These are phyloP conservation scores for Lodderomyces pseudojiufengensis DNA, from an alignment of 1,139 yeast species.

Conservation along the genomic window DNA sequence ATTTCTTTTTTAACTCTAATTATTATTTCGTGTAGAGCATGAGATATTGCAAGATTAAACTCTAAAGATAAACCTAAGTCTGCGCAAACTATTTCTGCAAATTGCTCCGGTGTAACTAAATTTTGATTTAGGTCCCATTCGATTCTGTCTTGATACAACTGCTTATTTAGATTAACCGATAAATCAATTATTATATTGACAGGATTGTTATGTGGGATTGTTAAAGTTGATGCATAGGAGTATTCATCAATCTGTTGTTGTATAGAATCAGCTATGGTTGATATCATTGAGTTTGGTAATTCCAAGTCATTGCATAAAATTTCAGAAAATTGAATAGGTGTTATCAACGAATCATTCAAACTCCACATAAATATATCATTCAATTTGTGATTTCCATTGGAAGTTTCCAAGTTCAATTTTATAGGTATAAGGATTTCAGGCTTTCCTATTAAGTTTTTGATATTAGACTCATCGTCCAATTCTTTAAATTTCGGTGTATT, in stretches of 20 bases:
- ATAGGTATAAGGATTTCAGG: conserved; percentile 68
- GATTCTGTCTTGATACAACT: conserved; percentile 84
- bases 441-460: conserved; percentile 26
- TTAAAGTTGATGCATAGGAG: conserved; percentile 51
- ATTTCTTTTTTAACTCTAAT: conserved; percentile 78
- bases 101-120: conserved; percentile 74
- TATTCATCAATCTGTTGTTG: conserved; percentile 78
- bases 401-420: conserved; percentile 68
- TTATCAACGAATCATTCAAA: conserved; percentile 66
- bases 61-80: conserved; percentile 86
- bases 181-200: conserved; percentile 77
- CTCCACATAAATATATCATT: conserved; percentile 92
- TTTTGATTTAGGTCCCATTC: conserved; percentile 85
- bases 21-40: conserved; percentile 77
- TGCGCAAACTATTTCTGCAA: conserved; percentile 76
- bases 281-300: conserved; percentile 60
- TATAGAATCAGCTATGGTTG: conserved; percentile 67
- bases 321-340: conserved; percentile 82
- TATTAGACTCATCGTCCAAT: conserved; percentile 23
- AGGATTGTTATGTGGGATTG: conserved; percentile 60
- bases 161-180: conserved; percentile 79
- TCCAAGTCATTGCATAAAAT: conserved; percentile 82
- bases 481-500: conserved; percentile 26
- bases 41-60: conserved; percentile 87
- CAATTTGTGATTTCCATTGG: conserved; percentile 54